phyloP scores from a whole-genome alignment of 441 rosid species.

The Pelargonium fulgidum region DNA sequence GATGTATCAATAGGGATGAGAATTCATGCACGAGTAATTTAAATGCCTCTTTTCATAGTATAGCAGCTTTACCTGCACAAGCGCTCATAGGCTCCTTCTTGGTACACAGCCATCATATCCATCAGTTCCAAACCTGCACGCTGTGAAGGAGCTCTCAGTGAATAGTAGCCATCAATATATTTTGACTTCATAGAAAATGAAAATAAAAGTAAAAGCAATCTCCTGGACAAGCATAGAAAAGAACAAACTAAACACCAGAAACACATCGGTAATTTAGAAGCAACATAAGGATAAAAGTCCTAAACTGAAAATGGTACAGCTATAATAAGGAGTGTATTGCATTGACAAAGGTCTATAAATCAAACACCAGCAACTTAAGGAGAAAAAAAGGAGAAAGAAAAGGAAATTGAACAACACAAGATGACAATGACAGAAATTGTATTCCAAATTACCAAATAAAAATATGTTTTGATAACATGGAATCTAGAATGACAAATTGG shows the following conservation, averaged over 20 bases:
- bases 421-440: not conserved
- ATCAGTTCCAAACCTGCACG: conserved; percentile 96
- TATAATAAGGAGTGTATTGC: not conserved
- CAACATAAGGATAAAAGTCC: not conserved
- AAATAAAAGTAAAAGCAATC: not conserved
- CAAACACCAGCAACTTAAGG: too few species aligned
- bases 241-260: not conserved
- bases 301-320: not conserved
- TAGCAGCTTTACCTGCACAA: conserved; percentile 66
- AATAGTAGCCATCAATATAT: conserved; percentile 6
- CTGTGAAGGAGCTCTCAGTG: conserved; percentile 38
- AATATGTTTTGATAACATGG: not conserved
- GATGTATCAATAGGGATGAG: not conserved
- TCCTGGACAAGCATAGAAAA: not conserved
- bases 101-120: conserved; percentile 98
- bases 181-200: not conserved
- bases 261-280: not conserved
- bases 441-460: not conserved
- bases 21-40: not conserved
- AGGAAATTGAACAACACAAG: not conserved
- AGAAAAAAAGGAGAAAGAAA: not conserved
- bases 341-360: not conserved
- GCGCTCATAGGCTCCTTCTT: conserved; percentile 98
- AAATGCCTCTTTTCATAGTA: conserved; percentile 8
- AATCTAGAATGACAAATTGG: not conserved